phyloP scores from a whole-genome alignment of 2,329 filamentous ascomycete species.

The Talaromyces sp. region DNA sequence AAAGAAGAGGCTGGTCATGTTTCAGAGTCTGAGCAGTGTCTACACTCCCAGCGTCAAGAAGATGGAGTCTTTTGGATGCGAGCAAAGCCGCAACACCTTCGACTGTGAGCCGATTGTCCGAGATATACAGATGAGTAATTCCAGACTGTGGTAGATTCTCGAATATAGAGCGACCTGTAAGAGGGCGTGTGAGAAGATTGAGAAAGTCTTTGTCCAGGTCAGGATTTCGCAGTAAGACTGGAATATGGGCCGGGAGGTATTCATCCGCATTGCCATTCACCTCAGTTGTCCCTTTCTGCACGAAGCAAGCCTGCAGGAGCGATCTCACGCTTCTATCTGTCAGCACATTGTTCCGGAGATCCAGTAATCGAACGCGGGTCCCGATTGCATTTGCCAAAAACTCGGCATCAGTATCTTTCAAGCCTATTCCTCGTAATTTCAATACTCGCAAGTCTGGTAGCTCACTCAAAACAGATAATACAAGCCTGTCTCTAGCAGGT shows the following conservation, averaged over 20 bases:
- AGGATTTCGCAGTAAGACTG: conserved; percentile 25
- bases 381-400: conserved; percentile 53
- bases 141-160: conserved; percentile 55
- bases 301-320: conserved; percentile 53
- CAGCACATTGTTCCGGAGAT: conserved; percentile 56
- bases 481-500: conserved; percentile 47
- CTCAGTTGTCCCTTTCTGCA: conserved; percentile 20
- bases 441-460: conserved; percentile 54
- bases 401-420: conserved; percentile 53
- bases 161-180: conserved; percentile 53
- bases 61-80: conserved; percentile 50
- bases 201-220: conserved; percentile 49
- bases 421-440: conserved; percentile 53
- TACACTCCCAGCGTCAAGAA: conserved; percentile 55
- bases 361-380: conserved; percentile 53
- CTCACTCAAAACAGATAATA: conserved; percentile 47
- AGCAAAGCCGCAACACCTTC: conserved; percentile 55
- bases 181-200: conserved; percentile 46
- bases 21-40: conserved; percentile 32
- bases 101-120: conserved; percentile 54
- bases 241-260: not conserved
- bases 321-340: conserved; percentile 54
- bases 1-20: conserved; percentile 16
- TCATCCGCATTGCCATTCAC: conserved; percentile 9
- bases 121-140: conserved; percentile 59